These are phyloP conservation scores for Rhododendron ferrugineum DNA, from an alignment of 148 eudicot genomes.

Conservation along the genomic window DNA sequence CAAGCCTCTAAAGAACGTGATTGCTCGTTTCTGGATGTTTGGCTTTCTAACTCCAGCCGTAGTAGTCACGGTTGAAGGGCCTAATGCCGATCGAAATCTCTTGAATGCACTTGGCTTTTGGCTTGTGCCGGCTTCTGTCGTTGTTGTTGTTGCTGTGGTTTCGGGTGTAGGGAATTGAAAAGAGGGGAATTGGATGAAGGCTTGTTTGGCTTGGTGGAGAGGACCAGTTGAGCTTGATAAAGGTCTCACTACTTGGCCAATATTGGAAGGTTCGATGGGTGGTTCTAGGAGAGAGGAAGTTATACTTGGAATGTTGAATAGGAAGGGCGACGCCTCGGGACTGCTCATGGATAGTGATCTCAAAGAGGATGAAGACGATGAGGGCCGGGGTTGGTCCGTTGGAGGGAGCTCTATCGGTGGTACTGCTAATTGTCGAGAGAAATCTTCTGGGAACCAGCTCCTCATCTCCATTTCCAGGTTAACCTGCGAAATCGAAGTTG, in stretches of 20 bases:
- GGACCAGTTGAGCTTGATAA: constrained; percentile 16
- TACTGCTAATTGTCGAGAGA: constrained; percentile 15
- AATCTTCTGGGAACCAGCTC: constrained; percentile 39
- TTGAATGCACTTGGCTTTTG: constrained; percentile 44
- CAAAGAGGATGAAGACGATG: constrained; percentile 46
- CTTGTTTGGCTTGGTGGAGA: constrained; percentile 18
- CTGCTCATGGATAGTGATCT: constrained; percentile 41
- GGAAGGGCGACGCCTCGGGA: constrained; percentile 37
- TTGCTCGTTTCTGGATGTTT: constrained; percentile 41
- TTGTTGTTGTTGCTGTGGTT: constrained; percentile 41
- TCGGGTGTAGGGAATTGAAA: constrained; percentile 37
- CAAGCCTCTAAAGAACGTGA: constrained; percentile 41
- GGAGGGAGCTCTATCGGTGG: constrained; percentile 18
- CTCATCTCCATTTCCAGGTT: constrained; percentile 53
- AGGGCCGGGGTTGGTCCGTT: constrained; percentile 30
- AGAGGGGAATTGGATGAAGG: constrained; percentile 18
- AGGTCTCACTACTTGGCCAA: constrained; percentile 9
- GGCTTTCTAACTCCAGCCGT: constrained; percentile 22
- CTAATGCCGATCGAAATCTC: constrained; percentile 22
- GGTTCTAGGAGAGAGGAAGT: constrained; percentile 6
- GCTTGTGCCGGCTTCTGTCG: constrained; percentile 27
- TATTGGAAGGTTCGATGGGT: constrained; percentile 10
- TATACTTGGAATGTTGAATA: constrained; percentile 24
- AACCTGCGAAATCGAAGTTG: constrained; percentile 17
- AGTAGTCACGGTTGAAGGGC: neutral